These are phyloP conservation scores for Lathyrus aphaca DNA, from an alignment of 306 rosid genomes.

Conservation along the genomic window DNA sequence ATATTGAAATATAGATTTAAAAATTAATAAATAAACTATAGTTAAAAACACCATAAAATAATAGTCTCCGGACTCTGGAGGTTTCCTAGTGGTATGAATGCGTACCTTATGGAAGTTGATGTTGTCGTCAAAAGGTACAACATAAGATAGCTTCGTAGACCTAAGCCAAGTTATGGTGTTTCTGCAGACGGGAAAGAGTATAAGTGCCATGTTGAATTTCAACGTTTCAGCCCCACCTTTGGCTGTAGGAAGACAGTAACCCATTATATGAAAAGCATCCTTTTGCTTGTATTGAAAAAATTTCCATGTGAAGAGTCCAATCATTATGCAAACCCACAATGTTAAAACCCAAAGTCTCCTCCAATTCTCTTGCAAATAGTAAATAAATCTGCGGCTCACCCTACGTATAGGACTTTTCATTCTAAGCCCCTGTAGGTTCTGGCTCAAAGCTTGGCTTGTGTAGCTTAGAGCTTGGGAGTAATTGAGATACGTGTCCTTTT, in stretches of 20 bases:
- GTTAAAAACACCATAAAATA: not conserved
- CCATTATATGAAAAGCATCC: constrained; percentile 66
- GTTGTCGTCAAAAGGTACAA: constrained; percentile 94
- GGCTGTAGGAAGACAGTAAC: constrained; percentile 87
- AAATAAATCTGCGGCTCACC: constrained; percentile 65
- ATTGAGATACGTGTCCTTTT: constrained; percentile 91
- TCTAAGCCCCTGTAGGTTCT: constrained; percentile 91
- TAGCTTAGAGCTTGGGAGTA: constrained; percentile 98
- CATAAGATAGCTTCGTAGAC: constrained; percentile 64
- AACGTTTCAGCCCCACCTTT: constrained; percentile 94
- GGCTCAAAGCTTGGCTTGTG: constrained; percentile 98
- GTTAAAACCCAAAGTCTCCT: constrained; percentile 84
- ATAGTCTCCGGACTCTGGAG: not conserved
- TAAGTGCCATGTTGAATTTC: constrained; percentile 95
- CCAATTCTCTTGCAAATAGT: constrained; percentile 93
- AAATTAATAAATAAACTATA: too few species aligned
- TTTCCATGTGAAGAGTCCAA: constrained; percentile 85
- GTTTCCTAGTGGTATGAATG: constrained; percentile 5
- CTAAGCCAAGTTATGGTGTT: constrained; percentile 95
- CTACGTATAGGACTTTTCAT: constrained; percentile 69
- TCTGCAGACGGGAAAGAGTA: constrained; percentile 91
- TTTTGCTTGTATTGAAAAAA: constrained; percentile 72
- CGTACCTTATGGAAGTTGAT: constrained; percentile 97
- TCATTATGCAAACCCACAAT: constrained; percentile 75
- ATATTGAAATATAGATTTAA: too few species aligned